A percentile compares a stretch with the other conserved stretches of the same genome.
Evolutionary conservation across 352 stramenopile species (phyloP).

Genomic region (Phytophthora rubi): DNA sequence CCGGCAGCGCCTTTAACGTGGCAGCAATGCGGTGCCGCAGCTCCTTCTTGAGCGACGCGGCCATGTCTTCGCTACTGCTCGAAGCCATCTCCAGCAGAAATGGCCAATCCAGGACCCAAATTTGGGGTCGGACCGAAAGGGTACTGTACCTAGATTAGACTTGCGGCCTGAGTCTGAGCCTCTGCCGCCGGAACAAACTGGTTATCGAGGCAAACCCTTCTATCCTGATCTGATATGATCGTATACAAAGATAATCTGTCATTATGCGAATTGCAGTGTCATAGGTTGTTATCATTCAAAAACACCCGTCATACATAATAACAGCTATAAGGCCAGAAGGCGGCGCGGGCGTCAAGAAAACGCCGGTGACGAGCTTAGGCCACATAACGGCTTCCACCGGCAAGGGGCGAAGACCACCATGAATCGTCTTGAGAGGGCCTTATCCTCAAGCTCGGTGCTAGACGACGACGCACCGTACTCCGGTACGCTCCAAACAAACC

Average conservation of each 20-base stretch:
- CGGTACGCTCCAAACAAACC: slow-evolving; percentile 1
- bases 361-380: not conserved
- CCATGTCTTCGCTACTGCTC: slow-evolving; percentile 34
- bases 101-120: slow-evolving; percentile 8
- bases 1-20: slow-evolving; percentile 45
- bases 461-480: slow-evolving; percentile 36
- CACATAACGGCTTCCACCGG: slow-evolving; percentile 18
- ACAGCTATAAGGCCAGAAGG: not conserved
- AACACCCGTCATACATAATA: not conserved
- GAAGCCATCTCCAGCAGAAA: slow-evolving; percentile 2
- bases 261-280: too few species aligned
- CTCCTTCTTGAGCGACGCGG: slow-evolving; percentile 55
- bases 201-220: not conserved
- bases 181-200: slow-evolving; percentile 5
- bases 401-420: slow-evolving; percentile 13
- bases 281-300: too few species aligned
- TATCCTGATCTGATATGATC: slow-evolving; percentile 5
- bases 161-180: slow-evolving; percentile 12
- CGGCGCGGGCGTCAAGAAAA: slow-evolving; percentile 18
- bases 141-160: slow-evolving; percentile 5
- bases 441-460: slow-evolving; percentile 28
- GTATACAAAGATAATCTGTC: not conserved
- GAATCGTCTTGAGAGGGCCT: slow-evolving; percentile 28
- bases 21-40: slow-evolving; percentile 65
- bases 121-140: slow-evolving; percentile 8